Base-by-base conservation (phyloP, 257 asterid species). In the Solanum peruvianum region DNA sequence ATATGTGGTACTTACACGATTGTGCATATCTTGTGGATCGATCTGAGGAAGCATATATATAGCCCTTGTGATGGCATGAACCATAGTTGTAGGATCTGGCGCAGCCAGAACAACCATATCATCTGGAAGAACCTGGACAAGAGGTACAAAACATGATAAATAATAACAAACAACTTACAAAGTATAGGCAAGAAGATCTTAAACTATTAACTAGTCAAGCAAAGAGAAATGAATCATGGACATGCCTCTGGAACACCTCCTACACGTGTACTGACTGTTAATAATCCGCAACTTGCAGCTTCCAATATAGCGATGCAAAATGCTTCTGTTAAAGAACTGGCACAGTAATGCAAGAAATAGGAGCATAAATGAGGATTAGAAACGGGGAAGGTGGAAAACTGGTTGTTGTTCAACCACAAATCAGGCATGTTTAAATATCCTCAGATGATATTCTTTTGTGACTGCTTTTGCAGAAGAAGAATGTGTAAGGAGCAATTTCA, bases 191-290 rank as follows among this genome's bases (percentile, higher is more conserved):
- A 81, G 31, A 31, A 81, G 85, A 49, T 80, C 11, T 21, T 37
- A 20, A 72, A 37, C 20, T 35, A 27, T 49, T 67, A 88, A 90
- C 62, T 81, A 87, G 87, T 71, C 81, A 88, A 91, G 83, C 20
- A 86, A 86, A 88, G 81, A 66, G 73, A 90, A 86, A 84, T 42
- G 35, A 82, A 64, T 29, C 69, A 88, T 88, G 88, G 87, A 84
- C 97, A 85, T 97, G 90, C 99, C 99, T 97, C 99, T 72, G 99
- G 99, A 89, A 97, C 99, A 85, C 99, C 99, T 88, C 99, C 99
- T 37, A 97, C 99, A 42, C 98, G 97, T 87, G 99, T 97, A 87
- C 98, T 96, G 94, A 97, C 99, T 80, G 99, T 96, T 92, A 97
- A 87, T 90, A 97, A 89, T 89, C 99, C 99, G 89, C 99, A 96